Conservation (phyloP, 2,329 filamentous ascomycete genomes). For the Diaporthe sp. region DNA sequence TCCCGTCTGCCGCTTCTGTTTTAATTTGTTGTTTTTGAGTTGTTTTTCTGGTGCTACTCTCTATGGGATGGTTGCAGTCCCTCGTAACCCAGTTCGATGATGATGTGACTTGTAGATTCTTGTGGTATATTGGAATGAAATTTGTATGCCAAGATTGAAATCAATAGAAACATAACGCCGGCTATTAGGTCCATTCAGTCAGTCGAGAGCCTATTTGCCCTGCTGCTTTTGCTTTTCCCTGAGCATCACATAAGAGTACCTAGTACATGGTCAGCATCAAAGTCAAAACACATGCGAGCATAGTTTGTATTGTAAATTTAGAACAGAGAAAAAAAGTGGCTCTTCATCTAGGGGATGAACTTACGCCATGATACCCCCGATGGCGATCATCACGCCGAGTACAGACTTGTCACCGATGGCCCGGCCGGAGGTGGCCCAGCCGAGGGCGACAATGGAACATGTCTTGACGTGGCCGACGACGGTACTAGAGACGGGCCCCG, state of each 20-base stretch:
- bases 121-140: background rate
- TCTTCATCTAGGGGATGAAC: conserved; percentile 42
- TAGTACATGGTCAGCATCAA: conserved; percentile 39
- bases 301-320: no score
- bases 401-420: conserved; percentile 65
- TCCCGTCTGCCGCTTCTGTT: background rate
- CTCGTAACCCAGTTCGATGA: background rate
- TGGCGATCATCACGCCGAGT: conserved; percentile 64
- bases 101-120: background rate
- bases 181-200: background rate
- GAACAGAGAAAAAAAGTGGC: background rate
- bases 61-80: background rate
- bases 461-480: conserved; percentile 76
- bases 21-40: background rate
- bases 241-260: conserved; percentile 60
- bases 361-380: conserved; percentile 68
- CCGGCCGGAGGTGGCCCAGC: conserved; percentile 68
- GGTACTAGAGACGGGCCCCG: conserved; percentile 72
- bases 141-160: background rate
- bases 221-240: conserved; percentile 49
- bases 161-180: background rate
- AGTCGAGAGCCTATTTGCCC: conserved; percentile 25
- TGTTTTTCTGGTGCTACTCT: background rate
- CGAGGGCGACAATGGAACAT: conserved; percentile 71
- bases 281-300: background rate